These are phyloP conservation scores for Dichotomocladium elegans DNA, from an alignment of 371 early-diverging fungal genomes.

Conservation along the genomic window DNA sequence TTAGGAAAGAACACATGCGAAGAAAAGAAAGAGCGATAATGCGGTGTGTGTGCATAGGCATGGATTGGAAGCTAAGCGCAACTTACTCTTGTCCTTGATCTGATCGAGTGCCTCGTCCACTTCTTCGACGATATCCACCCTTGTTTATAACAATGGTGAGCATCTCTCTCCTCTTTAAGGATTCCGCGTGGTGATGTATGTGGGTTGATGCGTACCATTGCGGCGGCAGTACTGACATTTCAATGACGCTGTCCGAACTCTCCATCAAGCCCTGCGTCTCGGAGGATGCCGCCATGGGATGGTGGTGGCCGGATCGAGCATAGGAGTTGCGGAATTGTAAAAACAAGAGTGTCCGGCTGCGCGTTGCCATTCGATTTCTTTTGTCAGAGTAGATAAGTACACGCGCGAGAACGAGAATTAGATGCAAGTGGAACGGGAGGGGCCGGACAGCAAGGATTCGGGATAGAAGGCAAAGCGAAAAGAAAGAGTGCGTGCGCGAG, in stretches of 20 bases:
- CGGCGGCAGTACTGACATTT: conserved; percentile 79
- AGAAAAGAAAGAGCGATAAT: too few species aligned
- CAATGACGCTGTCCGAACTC: conserved; percentile 60
- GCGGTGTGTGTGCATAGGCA: neutral
- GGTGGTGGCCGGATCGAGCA: conserved; percentile 54
- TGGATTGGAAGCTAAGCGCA: neutral
- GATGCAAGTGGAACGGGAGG: too few species aligned
- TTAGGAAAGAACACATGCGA: neutral
- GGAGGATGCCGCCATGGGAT: conserved; percentile 35
- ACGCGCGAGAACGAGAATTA: too few species aligned
- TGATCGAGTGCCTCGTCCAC: conserved; percentile 57
- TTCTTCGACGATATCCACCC: conserved; percentile 89
- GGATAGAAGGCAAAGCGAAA: too few species aligned
- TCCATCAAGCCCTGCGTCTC: conserved; percentile 71
- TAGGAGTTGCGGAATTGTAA: conserved; percentile 91
- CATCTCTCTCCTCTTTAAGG: too few species aligned
- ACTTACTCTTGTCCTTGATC: conserved; percentile 65
- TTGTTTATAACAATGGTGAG: conserved; percentile 17
- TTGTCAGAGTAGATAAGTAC: too few species aligned
- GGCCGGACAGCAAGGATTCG: too few species aligned
- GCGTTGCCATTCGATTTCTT: conserved; percentile 88
- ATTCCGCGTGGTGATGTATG: too few species aligned
- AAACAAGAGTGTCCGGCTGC: conserved; percentile 88
- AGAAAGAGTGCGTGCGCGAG: too few species aligned
- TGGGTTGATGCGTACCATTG: too few species aligned